These are phyloP conservation scores for Phytophthora pinifolia DNA, from an alignment of 352 stramenopile species.

Conservation along the genomic window DNA sequence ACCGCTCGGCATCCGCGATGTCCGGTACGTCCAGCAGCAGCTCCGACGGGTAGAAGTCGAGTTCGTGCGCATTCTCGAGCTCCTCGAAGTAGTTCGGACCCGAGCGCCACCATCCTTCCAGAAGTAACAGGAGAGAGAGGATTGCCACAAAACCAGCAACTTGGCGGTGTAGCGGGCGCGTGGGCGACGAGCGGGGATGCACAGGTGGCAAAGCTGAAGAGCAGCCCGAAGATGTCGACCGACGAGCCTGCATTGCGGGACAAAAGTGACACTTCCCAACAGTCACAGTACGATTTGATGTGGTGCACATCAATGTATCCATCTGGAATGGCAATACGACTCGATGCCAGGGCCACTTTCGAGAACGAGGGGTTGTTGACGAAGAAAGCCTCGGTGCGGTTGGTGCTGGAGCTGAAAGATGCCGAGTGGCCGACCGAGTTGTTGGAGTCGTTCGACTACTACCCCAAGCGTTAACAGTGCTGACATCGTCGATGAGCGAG, in stretches of 20 bases:
- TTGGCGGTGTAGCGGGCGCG: slow-evolving; percentile 6
- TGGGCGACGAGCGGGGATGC: slow-evolving; percentile 1
- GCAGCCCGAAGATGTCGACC: neutral
- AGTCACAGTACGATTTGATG: no score
- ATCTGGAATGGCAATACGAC: no score
- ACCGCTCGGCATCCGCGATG: slow-evolving; percentile 31
- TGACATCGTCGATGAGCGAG: slow-evolving; percentile 35
- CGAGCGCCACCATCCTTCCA: slow-evolving; percentile 24
- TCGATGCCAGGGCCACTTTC: slow-evolving; percentile 9
- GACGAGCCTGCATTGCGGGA: slow-evolving; percentile 7
- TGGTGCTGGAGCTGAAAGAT: slow-evolving; percentile 26
- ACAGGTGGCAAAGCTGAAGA: slow-evolving; percentile 3
- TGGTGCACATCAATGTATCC: no score
- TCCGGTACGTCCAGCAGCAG: slow-evolving; percentile 20
- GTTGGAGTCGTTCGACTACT: slow-evolving; percentile 29
- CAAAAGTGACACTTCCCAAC: no score
- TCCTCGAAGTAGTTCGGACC: slow-evolving; percentile 18
- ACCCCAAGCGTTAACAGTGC: slow-evolving; percentile 27
- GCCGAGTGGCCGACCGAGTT: slow-evolving; percentile 32
- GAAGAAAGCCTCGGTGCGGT: slow-evolving; percentile 18
- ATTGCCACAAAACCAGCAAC: neutral
- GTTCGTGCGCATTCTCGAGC: slow-evolving; percentile 27
- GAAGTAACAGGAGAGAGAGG: slow-evolving; percentile 11
- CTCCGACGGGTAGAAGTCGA: slow-evolving; percentile 28
- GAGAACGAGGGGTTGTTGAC: slow-evolving; percentile 9